Evolutionary conservation across 139 green algal species (phyloP), one percentile per base, ranked within the genome.

Genomic region (Eudorina sp.): DNA sequence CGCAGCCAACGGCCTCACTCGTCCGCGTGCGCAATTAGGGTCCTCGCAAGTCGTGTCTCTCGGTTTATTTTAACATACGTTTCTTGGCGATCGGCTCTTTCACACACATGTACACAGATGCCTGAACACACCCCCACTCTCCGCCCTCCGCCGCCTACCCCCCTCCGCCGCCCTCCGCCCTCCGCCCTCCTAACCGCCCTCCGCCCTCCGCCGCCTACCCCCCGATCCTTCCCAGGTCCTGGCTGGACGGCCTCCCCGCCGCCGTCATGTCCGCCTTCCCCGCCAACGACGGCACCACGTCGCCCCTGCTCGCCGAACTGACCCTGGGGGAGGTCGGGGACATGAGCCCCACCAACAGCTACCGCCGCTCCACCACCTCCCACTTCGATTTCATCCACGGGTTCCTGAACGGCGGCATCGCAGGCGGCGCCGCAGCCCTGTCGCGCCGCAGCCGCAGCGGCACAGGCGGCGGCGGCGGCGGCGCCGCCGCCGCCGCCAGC

Each of bases 161-260:
- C n/a, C n/a, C n/a, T n/a, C n/a, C n/a, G n/a, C 34, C 64, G 14
- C 64, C 14, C 34, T 16, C 64, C 16, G 64, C 6, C 4, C 64
- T 73, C 13, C 36, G 13, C 36, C 34, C 2, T 51, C 69, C 69
- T 77, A 4, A 31, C 27, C 36, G 34, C 36, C 36, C 69, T 4
- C 9, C 40, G n/a, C 38, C 13, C 7, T 3, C 73, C 45, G 27
- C 27, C 73, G 45, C 29, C 43, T 64, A 1, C 43, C 14, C 45
- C 73, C 74, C n/a, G 6, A 21, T 18, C 38, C 36, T 18, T 38
- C 38, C 18, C 81, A 87, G 81, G 60, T 87, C 81, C 23, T 87
- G 60, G 60, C n/a, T 87, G 16, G 45, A 64, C 1, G 5, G 8
- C 21, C 62, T 87, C 0, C 81, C 81, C 29, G 23, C 23, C 58